Evolutionary conservation across 1,284 basidiomycete genomes (phyloP), one percentile per base, ranked within the genome.

Genomic region (Trametes hirsuta): DNA sequence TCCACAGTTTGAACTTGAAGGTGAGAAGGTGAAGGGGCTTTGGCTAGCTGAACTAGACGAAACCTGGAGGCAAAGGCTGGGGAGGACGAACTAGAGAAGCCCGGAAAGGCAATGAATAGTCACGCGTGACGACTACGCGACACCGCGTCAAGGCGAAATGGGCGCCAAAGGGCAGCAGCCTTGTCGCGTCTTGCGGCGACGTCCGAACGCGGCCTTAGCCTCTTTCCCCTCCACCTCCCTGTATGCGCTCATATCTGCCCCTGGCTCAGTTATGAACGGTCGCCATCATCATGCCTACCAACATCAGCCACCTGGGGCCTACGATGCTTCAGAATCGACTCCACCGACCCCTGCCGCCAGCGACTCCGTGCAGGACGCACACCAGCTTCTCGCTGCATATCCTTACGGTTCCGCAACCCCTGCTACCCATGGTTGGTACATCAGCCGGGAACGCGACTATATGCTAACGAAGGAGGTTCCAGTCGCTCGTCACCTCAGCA

Each of bases 371-470:
- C 84, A 87, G 51, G 82, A 86, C 71, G 83, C 86, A 3, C 88
- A 88, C 64, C 75, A 80, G 47, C 72, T 90, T 37, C 77, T 90
- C 45, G 80, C 84, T 8, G 77, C 80, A 36, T 91, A 90, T 70
- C 87, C 90, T 18, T 79, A 87, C 66, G 85, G 86, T 39, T 89
- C 87, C 58, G 85, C 84, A 41, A 88, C 85, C 4, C 87, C 89
- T 25, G 81, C 87, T 6, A 79, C 82, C 45, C 88, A 91, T 68
- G 86, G 90, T 88, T 67, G 62, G 75, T 65, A 45, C 54, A 22
- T 21, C n/a, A 22, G 56, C 9, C 4, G 37, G 8, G 4, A 24
- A 30, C 10, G 56, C 45, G 6, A 44, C 22, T 54, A 51, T 58
- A 56, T 59, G 50, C 51, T 55, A 25, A 22, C 53, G 60, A 53